Evolutionary conservation across 2,329 filamentous ascomycete species (phyloP), one percentile per base, ranked within the genome.

Genomic region (Colletotrichum musae): DNA sequence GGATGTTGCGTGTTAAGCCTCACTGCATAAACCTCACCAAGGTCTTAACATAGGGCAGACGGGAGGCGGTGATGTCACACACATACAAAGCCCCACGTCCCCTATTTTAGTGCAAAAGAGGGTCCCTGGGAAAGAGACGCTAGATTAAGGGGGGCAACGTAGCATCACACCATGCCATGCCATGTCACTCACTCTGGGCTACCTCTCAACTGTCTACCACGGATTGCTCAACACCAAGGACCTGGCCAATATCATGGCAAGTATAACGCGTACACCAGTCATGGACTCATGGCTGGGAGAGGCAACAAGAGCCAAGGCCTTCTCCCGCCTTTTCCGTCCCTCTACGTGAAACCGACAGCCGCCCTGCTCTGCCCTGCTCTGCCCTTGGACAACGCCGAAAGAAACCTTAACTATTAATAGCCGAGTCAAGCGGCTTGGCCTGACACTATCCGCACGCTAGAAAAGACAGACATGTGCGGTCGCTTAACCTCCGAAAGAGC

Each of bases 321-420:
- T 7, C 6, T 32, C 28, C 28, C 41, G 24, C 28, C 28, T 52
- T 36, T 51, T 6, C 26, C 57, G 21, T 47, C 36, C 0, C 2
- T 63, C 4, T 58, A 64, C 13, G 43, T 51, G 59, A 58, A 53
- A 54, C 65, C 28, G 41, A 59, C 53, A n/a, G 51, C 21, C 21
- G 21, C 21, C 21, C 21, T 24, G 21, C 21, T 24, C 28, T 9
- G 28, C 28, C 28, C 28, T 9, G 28, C 28, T 9, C 7, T 32
- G 28, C 28, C 52, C 24, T 39, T 58, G 24, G 36, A 56, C 13
- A 36, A 51, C 24, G 24, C 61, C 66, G 50, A 53, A 32, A 6
- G 16, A 41, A 65, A 65, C 56, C 51, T 45, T 43, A 47, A 52
- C 56, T 69, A 66, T 69, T 66, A 61, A 60, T 61, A 66, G 21